Evolutionary conservation across 176 grass and related monocot species (phyloP).

Genomic region (Chrysopogon serrulatus): DNA sequence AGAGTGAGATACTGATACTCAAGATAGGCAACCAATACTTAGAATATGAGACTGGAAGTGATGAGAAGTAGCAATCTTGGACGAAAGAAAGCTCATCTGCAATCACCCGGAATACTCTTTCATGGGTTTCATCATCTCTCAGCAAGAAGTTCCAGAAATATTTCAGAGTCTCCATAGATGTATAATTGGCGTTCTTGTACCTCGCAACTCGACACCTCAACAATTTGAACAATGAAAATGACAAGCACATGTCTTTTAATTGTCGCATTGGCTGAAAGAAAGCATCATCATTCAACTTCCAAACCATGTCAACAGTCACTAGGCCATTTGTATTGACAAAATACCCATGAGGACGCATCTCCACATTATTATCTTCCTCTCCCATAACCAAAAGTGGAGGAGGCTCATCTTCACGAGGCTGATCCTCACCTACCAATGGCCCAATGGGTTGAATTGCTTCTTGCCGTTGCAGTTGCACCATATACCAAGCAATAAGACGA

Average conservation of each 20-base stretch:
- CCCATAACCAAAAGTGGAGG: not conserved
- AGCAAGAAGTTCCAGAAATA: not conserved
- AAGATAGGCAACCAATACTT: not conserved
- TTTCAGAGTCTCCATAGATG: rapidly evolving
- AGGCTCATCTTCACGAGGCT: too few relatives aligned
- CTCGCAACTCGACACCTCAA: not conserved
- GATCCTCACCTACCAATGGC: not conserved
- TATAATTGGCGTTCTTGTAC: not conserved
- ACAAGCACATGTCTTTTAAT: not conserved
- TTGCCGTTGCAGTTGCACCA: not conserved
- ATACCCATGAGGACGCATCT: not conserved
- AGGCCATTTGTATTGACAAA: not conserved
- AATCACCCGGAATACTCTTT: not conserved
- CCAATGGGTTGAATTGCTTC: not conserved
- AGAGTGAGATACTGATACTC: not conserved
- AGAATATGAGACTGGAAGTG: not conserved
- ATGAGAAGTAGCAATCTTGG: not conserved
- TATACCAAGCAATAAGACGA: not conserved
- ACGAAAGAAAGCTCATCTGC: slow-evolving; percentile 1
- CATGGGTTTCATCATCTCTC: not conserved
- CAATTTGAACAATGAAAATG: not conserved
- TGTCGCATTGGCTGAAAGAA: not conserved
- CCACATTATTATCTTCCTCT: not conserved
- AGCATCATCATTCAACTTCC: not conserved
- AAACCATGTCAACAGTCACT: not conserved